Evolutionary conservation across 192 early-diverging fungal species (phyloP).

Genomic region (Linnemannia exigua): DNA sequence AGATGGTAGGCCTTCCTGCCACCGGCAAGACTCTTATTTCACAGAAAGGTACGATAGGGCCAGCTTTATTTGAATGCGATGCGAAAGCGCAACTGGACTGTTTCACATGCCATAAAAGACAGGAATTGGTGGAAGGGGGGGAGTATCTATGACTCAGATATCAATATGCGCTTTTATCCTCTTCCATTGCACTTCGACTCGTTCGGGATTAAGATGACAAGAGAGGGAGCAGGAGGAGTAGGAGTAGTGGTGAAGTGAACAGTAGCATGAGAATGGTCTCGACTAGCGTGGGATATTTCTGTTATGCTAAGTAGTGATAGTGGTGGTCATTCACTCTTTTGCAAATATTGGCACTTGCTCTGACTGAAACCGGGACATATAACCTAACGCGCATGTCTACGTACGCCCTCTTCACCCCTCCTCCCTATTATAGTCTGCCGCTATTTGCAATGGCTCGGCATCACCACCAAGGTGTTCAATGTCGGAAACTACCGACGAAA

Average conservation of each 20-base stretch:
- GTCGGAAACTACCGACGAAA: slow-evolving; percentile 98
- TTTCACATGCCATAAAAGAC: background rate
- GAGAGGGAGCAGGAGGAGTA: background rate
- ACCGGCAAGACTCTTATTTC: slow-evolving; percentile 98
- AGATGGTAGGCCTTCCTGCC: slow-evolving; percentile 94
- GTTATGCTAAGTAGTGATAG: background rate
- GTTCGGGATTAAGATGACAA: background rate
- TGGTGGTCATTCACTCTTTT: background rate
- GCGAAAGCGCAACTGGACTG: background rate
- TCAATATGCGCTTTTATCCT: background rate
- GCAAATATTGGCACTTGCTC: background rate
- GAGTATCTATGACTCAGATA: background rate
- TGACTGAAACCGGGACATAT: slow-evolving; percentile 7
- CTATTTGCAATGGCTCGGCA: slow-evolving; percentile 96
- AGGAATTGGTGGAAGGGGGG: background rate
- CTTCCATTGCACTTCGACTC: background rate
- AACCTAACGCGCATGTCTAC: slow-evolving; percentile 4
- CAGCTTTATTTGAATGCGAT: background rate
- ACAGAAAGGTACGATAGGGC: slow-evolving; percentile 75
- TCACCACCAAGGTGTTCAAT: slow-evolving; percentile 95
- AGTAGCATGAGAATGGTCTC: background rate
- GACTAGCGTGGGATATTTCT: slow-evolving; percentile 1
- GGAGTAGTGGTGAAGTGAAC: background rate
- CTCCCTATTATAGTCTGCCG: slow-evolving; percentile 75
- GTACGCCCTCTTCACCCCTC: slow-evolving; percentile 5